Evolutionary conservation across 805 yeast genomes (phyloP).

Genomic region (Alloascoidea africana): DNA sequence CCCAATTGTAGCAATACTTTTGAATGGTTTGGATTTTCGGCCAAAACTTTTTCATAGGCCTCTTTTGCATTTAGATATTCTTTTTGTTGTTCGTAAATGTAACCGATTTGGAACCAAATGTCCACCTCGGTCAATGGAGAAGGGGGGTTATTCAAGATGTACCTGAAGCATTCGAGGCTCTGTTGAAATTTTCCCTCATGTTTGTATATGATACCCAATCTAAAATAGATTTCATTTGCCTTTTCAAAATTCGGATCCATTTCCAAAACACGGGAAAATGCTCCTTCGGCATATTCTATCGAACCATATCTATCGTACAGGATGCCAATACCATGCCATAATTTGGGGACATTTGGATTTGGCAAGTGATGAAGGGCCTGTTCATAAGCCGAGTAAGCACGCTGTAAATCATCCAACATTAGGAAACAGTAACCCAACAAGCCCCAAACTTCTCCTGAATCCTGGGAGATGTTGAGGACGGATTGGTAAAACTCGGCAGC

Average conservation of each 20-base stretch:
- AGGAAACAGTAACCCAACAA: conserved; percentile 90
- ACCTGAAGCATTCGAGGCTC: conserved; percentile 89
- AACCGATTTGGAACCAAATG: conserved; percentile 97
- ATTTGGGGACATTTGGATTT: conserved; percentile 88
- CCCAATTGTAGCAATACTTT: conserved; percentile 94
- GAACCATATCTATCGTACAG: conserved; percentile 93
- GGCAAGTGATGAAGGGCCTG: conserved; percentile 84
- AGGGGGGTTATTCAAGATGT: conserved; percentile 83
- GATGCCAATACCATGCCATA: conserved; percentile 98
- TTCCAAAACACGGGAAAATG: conserved; percentile 89
- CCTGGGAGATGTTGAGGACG: conserved; percentile 67
- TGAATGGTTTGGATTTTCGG: conserved; percentile 86
- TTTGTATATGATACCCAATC: conserved; percentile 92
- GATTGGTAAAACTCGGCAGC: conserved; percentile 91
- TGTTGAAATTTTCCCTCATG: conserved; percentile 79
- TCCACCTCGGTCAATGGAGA: conserved; percentile 93
- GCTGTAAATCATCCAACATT: conserved; percentile 90
- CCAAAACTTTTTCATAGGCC: conserved; percentile 86
- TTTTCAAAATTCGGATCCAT: conserved; percentile 94
- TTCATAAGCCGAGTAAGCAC: conserved; percentile 94
- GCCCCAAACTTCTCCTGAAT: conserved; percentile 96
- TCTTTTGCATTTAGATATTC: conserved; percentile 87
- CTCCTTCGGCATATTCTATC: conserved; percentile 95
- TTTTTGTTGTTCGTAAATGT: conserved; percentile 85
- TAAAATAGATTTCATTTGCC: conserved; percentile 90